Base-by-base conservation (phyloP, 1,139 yeast genomes). In the Wickerhamiella pararugosa region DNA sequence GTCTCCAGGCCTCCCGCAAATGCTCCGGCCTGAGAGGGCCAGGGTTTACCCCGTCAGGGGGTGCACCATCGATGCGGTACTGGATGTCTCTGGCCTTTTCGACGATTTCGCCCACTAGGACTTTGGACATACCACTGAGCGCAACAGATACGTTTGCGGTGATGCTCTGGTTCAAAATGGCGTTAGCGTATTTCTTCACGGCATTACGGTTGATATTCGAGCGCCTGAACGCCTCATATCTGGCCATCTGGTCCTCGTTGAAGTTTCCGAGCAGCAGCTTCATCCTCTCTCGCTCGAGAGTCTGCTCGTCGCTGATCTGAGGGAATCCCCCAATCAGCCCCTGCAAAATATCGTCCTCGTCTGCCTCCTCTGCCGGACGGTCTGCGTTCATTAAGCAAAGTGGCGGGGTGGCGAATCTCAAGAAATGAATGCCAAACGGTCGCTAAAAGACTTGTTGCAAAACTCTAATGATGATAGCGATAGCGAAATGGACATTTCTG, bases 181-280 rank as follows among this genome's bases (percentile, higher is more conserved):
- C 73, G 51, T 80, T 79, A 10, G 94, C 87, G 25, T 86, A 66
- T 53, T 80, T 82, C 58, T 82, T 82, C 9, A 87, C 82, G 2
- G 86, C 84, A 2, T 78, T 73, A 49, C 80, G 76, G 54, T 81
- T 84, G 40, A 90, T 65, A 31, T 84, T 79, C 44, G 93, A 80
- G 51, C 97, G 68, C 50, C 95, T 70, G 58, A 78, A 86, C 8
- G 82, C 83, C 56, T 86, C 96, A 59, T 86, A 87, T 41, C 95
- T 63, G 47, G 78, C 78, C 79, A 83, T 79, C 56, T 90, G 96
- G 33, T 77, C 82, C n/a, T 73, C 74, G 46, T 80, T 78, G 56
- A 90, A 75, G 50, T 76, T 75, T 25, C 83, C 74, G 48, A 86
- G 71, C 48, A 87, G 63, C 27, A 86, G 55, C 49, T 81, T 70